Evolutionary conservation across 139 green algal species (phyloP).

Genomic region (Chlamydomonas sphaeroides): DNA sequence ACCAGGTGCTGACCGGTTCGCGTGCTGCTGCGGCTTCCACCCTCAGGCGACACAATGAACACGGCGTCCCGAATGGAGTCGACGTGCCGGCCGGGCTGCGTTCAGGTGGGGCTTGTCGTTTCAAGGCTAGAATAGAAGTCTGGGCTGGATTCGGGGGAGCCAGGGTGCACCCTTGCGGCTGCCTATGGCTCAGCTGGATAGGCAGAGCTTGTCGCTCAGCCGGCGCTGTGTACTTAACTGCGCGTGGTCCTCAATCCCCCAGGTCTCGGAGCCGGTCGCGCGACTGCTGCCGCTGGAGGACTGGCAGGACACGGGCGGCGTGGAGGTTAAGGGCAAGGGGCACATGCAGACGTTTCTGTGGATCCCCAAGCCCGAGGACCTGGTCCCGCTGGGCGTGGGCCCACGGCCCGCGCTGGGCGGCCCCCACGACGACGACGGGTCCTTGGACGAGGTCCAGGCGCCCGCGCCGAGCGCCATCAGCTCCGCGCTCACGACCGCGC

Average conservation of each 20-base stretch:
- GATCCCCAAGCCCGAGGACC: conserved; percentile 37
- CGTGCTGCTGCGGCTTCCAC: too few relatives aligned
- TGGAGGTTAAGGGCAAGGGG: conserved; percentile 62
- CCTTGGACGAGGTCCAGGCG: not conserved
- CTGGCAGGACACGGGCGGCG: conserved; percentile 51
- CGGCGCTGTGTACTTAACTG: too few relatives aligned
- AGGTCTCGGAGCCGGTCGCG: conserved; percentile 56
- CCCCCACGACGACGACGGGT: not conserved
- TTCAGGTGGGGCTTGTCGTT: too few relatives aligned
- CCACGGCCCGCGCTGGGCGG: not conserved
- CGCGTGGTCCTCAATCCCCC: too few relatives aligned
- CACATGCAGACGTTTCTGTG: conserved; percentile 51
- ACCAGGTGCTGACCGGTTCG: too few relatives aligned
- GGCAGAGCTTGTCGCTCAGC: too few relatives aligned
- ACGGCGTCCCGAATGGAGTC: conserved; percentile 52
- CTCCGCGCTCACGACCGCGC: not conserved
- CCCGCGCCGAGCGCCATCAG: not conserved
- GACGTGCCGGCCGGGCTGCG: conserved; percentile 55
- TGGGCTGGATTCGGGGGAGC: too few relatives aligned
- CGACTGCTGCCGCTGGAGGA: conserved; percentile 47
- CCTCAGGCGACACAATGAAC: conserved; percentile 52
- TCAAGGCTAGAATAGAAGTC: too few relatives aligned
- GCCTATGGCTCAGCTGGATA: too few relatives aligned
- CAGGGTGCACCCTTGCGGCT: too few relatives aligned
- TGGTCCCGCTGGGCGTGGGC: not conserved